Evolutionary conservation across 2,329 filamentous ascomycete species (phyloP).

Genomic region (Ceratocystis variospora): DNA sequence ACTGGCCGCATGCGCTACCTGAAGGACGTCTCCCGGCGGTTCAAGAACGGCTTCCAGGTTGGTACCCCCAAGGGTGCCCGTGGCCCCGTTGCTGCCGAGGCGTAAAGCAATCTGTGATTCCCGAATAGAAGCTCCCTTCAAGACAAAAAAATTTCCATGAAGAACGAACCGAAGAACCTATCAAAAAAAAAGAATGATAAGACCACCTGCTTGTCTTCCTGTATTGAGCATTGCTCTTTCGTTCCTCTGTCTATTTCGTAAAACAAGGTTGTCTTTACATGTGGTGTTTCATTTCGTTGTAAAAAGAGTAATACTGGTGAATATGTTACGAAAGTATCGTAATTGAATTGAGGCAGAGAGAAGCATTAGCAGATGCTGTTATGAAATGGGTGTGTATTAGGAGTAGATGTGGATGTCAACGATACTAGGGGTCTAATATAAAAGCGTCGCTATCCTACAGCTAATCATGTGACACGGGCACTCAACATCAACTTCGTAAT

Average conservation of each 20-base stretch:
- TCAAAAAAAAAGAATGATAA: slow-evolving; percentile 16
- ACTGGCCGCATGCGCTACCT: slow-evolving; percentile 93
- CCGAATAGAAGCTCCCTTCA: slow-evolving; percentile 21
- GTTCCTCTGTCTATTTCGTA: neutral
- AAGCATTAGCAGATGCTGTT: neutral
- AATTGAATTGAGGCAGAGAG: no score
- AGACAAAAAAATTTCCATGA: slow-evolving; percentile 20
- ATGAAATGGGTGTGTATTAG: neutral
- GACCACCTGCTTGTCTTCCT: slow-evolving; percentile 7
- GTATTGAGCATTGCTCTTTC: slow-evolving; percentile 7
- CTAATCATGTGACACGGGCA: no score
- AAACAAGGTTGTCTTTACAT: slow-evolving; percentile 8
- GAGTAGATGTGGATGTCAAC: no score
- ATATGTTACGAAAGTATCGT: neutral
- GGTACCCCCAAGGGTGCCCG: slow-evolving; percentile 75
- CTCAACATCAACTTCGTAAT: neutral
- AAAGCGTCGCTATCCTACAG: no score
- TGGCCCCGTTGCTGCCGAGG: slow-evolving; percentile 39
- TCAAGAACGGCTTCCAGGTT: slow-evolving; percentile 95
- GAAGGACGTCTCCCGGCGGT: slow-evolving; percentile 80
- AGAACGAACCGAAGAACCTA: slow-evolving; percentile 14
- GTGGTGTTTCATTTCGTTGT: neutral
- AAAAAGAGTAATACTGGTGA: neutral
- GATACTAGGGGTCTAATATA: no score
- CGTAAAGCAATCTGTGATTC: slow-evolving; percentile 23